phyloP scores from a whole-genome alignment of 139 green algal genomes.

The Limnomonas spitsbergensis region DNA sequence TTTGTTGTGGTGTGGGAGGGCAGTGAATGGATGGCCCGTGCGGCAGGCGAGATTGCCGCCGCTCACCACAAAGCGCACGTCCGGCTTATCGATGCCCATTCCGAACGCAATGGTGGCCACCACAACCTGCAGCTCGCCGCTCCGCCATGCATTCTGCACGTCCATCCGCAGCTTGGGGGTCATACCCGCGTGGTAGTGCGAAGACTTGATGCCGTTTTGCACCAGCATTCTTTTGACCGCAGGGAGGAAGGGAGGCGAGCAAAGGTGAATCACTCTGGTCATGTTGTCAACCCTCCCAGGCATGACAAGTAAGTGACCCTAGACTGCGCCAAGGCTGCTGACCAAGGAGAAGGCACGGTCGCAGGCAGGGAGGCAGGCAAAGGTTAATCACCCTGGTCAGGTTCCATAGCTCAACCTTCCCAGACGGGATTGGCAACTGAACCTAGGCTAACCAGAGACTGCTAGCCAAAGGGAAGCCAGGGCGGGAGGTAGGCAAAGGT shows the following conservation, averaged over 20 bases:
- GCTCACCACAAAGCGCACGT: conserved; percentile 79
- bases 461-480: too few species aligned
- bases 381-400: too few species aligned
- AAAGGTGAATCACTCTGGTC: neutral
- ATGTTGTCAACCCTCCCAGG: neutral
- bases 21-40: too few species aligned
- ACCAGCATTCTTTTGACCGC: conserved; percentile 31
- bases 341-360: conserved; percentile 54
- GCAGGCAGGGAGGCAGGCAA: too few species aligned
- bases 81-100: conserved; percentile 79
- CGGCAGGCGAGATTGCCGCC: too few species aligned
- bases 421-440: too few species aligned
- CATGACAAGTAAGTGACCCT: neutral
- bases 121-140: conserved; percentile 63
- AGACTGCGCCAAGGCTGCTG: conserved; percentile 31
- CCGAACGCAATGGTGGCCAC: conserved; percentile 87
- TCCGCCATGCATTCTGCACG: conserved; percentile 76
- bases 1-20: too few species aligned
- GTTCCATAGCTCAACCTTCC: too few species aligned
- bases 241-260: neutral
- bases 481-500: too few species aligned
- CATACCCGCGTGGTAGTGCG: conserved; percentile 89
- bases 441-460: too few species aligned
- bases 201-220: conserved; percentile 40
- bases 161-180: conserved; percentile 64